phyloP scores from a whole-genome alignment of 2,329 filamentous ascomycete species.

The Trichoderma sp. region DNA sequence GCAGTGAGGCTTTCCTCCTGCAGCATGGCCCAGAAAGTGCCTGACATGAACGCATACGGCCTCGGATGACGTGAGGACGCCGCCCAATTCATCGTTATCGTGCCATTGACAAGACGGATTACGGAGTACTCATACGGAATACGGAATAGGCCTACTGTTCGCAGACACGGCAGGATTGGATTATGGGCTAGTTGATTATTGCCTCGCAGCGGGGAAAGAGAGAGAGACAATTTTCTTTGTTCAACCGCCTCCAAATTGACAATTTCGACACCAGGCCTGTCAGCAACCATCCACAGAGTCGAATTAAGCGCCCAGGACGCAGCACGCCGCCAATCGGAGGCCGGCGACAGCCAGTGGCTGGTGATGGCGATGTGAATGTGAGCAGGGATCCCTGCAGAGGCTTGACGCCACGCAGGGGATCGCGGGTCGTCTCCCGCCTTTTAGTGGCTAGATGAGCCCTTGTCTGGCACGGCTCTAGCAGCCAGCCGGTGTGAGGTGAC shows the following conservation, averaged over 20 bases:
- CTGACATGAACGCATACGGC: background rate
- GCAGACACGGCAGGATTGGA: background rate
- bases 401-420: conserved; percentile 18
- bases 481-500: background rate
- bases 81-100: background rate
- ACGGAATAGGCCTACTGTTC: background rate
- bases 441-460: conserved; percentile 13
- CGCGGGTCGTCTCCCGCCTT: conserved; percentile 12
- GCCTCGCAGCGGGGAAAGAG: background rate
- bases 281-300: conserved; percentile 19
- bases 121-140: background rate
- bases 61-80: background rate
- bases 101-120: background rate
- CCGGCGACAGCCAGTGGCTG: background rate
- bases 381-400: conserved; percentile 18
- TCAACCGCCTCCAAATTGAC: background rate
- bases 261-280: background rate
- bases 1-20: conserved; percentile 10
- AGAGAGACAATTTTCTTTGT: background rate
- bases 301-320: conserved; percentile 17
- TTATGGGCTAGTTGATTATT: background rate
- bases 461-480: background rate
- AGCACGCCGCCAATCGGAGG: conserved; percentile 17
- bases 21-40: background rate
- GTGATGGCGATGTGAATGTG: conserved; percentile 20